A percentile compares a stretch with the other conserved stretches of the same genome.
These are phyloP conservation scores for Chalciporus piperatus DNA, from an alignment of 768 basidiomycete species.

Conservation along the genomic window DNA sequence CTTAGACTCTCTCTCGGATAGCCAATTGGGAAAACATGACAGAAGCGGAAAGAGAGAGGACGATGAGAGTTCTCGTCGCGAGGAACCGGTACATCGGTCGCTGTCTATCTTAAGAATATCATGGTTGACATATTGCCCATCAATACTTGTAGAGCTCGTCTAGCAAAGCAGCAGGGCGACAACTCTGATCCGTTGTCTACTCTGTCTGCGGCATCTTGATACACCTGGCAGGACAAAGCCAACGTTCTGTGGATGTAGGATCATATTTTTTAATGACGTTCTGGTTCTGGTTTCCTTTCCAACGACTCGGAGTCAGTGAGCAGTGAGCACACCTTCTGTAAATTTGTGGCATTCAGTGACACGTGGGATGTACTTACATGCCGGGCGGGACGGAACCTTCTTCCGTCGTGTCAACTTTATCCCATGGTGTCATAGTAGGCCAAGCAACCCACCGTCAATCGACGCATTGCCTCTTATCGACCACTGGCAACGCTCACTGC, in stretches of 20 bases:
- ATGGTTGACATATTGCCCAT: background rate
- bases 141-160: conserved; percentile 3
- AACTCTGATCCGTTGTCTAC: background rate
- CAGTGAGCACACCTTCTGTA: no score
- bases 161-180: conserved; percentile 5
- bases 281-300: no score
- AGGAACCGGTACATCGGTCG: conserved; percentile 44
- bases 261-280: background rate
- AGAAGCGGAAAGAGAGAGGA: conserved; percentile 53
- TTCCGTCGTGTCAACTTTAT: background rate
- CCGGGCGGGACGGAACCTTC: no score
- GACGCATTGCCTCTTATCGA: background rate
- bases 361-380: no score
- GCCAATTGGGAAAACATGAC: conserved; percentile 63
- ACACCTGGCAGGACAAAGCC: background rate
- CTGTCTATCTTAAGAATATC: background rate
- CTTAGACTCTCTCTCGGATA: conserved; percentile 62
- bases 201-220: background rate
- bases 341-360: no score
- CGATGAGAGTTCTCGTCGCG: conserved; percentile 49
- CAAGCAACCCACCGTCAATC: no score
- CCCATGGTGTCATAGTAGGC: no score
- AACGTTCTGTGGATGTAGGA: background rate
- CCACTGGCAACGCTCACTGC: background rate
- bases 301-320: no score